Evolutionary conservation across 805 yeast genomes (phyloP).

Genomic region (Sugiyamaella boreocaroliniensis): DNA sequence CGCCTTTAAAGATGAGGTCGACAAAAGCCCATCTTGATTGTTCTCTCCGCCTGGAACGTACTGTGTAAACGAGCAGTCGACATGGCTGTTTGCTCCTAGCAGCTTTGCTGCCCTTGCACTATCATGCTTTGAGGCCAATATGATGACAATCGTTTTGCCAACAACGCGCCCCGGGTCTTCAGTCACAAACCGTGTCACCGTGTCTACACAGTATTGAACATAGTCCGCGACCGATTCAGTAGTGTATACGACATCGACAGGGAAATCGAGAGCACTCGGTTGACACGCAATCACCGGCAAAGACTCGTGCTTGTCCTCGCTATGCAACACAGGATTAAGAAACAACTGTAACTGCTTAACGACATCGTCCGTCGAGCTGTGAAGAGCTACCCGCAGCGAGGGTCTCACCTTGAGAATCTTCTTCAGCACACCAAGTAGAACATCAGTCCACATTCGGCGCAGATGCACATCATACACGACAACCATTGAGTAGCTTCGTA

Average conservation of each 20-base stretch:
- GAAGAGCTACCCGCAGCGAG: constrained; percentile 36
- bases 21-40: not conserved
- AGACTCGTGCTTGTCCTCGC: not conserved
- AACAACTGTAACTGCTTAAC: not conserved
- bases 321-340: not conserved
- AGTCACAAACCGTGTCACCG: constrained; percentile 50
- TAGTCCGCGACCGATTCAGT: constrained; percentile 58
- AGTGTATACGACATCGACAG: constrained; percentile 58
- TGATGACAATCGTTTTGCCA: not conserved
- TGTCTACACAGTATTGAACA: constrained; percentile 68
- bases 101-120: not conserved
- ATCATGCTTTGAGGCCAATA: constrained; percentile 3
- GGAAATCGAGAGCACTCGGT: not conserved
- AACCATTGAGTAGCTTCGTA: constrained; percentile 60
- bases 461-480: constrained; percentile 88
- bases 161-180: constrained; percentile 41
- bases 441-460: constrained; percentile 67
- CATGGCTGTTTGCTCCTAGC: not conserved
- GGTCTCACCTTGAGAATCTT: constrained; percentile 46
- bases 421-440: constrained; percentile 61
- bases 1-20: not conserved
- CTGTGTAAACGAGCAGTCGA: not conserved
- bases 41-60: not conserved
- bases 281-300: not conserved
- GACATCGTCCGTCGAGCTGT: constrained; percentile 1